Conservation (phyloP, 768 basidiomycete genomes). For the Serendipita indica region DNA sequence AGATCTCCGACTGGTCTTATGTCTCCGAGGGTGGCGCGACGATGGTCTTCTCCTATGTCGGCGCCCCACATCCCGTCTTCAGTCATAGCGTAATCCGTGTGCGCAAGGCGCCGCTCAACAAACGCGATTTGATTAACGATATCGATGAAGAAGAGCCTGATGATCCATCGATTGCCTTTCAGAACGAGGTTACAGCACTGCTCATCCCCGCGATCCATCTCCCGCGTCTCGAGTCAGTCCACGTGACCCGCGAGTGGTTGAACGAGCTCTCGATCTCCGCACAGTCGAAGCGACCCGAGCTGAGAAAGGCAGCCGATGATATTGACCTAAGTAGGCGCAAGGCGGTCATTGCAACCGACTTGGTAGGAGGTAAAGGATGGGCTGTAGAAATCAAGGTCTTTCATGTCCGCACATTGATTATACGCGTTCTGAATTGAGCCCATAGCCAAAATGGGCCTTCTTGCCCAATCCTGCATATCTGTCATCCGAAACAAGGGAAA, state of each 20-base stretch:
- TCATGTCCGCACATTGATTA: neutral
- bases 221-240: conserved; percentile 39
- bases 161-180: conserved; percentile 39
- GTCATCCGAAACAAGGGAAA: conserved; percentile 36
- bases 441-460: conserved; percentile 95
- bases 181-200: conserved; percentile 43
- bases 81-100: conserved; percentile 60
- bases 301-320: conserved; percentile 38
- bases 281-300: conserved; percentile 38
- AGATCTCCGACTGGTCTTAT: conserved; percentile 55
- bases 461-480: conserved; percentile 50
- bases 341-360: conserved; percentile 67
- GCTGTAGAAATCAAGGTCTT: conserved; percentile 84
- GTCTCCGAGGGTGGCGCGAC: conserved; percentile 87
- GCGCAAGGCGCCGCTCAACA: conserved; percentile 36
- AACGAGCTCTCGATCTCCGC: conserved; percentile 32
- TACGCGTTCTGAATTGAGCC: neutral
- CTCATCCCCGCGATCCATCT: conserved; percentile 49
- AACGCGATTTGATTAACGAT: neutral
- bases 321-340: conserved; percentile 42
- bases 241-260: conserved; percentile 42
- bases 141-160: conserved; percentile 27
- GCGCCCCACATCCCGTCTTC: conserved; percentile 37
- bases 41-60: conserved; percentile 71
- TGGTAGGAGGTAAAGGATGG: conserved; percentile 48